Base-by-base conservation (phyloP, 331 rosid genomes). In the Dryas integrifolia region DNA sequence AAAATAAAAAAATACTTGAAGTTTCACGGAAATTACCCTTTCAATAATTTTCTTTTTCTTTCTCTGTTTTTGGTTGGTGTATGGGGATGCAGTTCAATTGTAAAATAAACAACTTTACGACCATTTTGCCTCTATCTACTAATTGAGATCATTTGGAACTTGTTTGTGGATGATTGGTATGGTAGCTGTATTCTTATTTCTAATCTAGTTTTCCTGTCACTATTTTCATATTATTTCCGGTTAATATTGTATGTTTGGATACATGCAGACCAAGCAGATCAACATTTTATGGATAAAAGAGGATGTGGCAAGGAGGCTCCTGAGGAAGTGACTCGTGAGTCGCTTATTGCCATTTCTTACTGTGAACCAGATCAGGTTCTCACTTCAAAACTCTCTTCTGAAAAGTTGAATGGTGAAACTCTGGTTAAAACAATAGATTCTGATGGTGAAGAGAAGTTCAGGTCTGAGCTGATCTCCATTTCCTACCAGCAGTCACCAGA, bases 301-400 rank as follows among this genome's bases (percentile, higher is more conserved):
- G 75, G 41, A 72, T 74, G 65, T 53, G 78, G 76, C 44, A 69
- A 77, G 60, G 82, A 78, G 73, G 78, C 65, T 61, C 41, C 80
- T 40, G 79, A 86, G 49, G 89, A 85, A 79, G 81, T 75, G 85
- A 77, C 89, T 66, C 82, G 89, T 64, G 89, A 86, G 81, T 86
- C 85, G 43, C 87, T 86, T 18, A 86, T 86, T 44, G 70, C 83
- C 76, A 83, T 86, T 51, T 80, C 89, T 40, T 77, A 82, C 77
- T 38, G 59, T 21, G 75, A 72, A 69, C 87, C 89, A 75, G 87
- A 86, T 44, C 68, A 77, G 57, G 72, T 12, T 63, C 51, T 74
- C 67, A 40, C 72, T 72, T 69, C 88, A 53, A 69, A 72, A 21
- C 67, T 26, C 60, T 52, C 75, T 9, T 24, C 73, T 64, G 85